Base-by-base conservation (phyloP, 176 grass and related monocot genomes). In the Pharus latifolius region DNA sequence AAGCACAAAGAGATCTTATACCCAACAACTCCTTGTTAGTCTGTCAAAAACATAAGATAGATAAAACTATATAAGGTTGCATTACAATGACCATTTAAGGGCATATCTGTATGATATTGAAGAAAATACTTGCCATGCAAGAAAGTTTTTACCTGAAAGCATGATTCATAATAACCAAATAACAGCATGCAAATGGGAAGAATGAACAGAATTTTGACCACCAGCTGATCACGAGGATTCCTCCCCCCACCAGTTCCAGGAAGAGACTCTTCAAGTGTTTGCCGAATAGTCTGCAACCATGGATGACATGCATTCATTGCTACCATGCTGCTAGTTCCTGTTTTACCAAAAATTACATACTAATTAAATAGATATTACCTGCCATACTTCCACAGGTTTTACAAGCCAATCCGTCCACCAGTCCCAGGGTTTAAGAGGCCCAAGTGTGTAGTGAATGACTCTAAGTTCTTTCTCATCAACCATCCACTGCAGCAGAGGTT, bases 371-470 rank as follows among this genome's bases (percentile, higher is more conserved):
- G 59, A 41, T 60, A 67, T 78, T 59, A 92, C 94, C 94, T 98
- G 94, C 94, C 94, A 98, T 46, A 88, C 82, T 81, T 88, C 86
- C 10, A 98, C 89, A 72, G 94, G 89, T 82, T 98, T 98, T 72
- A 98, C 72, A 56, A 97, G 83, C 94, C 94, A 98, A 71, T 86
- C 89, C 50, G 94, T 90, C 72, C 78, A 98, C 94, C 94, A 98
- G 74, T 98, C 89, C 94, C 94, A 98, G 49, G 94, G 94, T 82
- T 98, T 98, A 44, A 98, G 72, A 10, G 94, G 94, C 2, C 94
- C 94, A 56, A 98, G 71, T 3, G 94, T 93, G 74, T 98, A 93
- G 53, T 93, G 94, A 54, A 98, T 88, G 64, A 98, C 70, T 92
- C 83, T 78, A 75, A 98, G 82, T 78, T 98, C 86, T 25, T 90